Percentiles rank a stretch among this genome's conserved stretches.
These are phyloP conservation scores for Pueraria montana DNA, from an alignment of 306 rosid genomes.

Conservation along the genomic window DNA sequence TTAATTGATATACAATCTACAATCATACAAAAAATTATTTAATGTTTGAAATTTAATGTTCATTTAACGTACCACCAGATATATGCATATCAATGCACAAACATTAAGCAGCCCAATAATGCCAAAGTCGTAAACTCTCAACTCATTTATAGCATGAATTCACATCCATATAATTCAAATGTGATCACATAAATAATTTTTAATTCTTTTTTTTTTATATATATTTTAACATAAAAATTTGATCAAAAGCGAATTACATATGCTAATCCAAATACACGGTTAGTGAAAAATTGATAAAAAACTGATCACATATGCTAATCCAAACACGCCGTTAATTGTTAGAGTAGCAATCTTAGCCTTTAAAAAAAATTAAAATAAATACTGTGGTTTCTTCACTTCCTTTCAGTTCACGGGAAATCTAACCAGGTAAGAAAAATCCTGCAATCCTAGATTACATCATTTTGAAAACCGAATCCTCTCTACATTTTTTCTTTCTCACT, in stretches of 20 bases:
- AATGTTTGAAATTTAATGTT: not conserved
- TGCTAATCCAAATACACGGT: too few relatives aligned
- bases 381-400: not conserved
- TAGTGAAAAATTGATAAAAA: too few relatives aligned
- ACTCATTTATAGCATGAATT: too few relatives aligned
- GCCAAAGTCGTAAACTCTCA: not conserved
- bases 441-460: not conserved
- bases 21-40: not conserved
- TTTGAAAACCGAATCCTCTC: not conserved
- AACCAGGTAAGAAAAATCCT: constrained; percentile 3
- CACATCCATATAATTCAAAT: too few relatives aligned
- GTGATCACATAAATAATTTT: too few relatives aligned
- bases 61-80: not conserved
- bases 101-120: not conserved
- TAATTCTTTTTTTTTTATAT: too few relatives aligned
- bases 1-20: not conserved
- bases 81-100: not conserved
- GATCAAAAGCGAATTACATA: too few relatives aligned
- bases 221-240: too few relatives aligned
- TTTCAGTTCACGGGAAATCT: constrained; percentile 3
- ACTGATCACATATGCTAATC: too few relatives aligned
- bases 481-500: not conserved
- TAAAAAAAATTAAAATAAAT: not conserved
- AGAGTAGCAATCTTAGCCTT: not conserved
- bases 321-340: too few relatives aligned